Evolutionary conservation across 179 eudicot genomes (phyloP), one percentile per base, ranked within the genome.

Genomic region (Corrigiola litoralis): DNA sequence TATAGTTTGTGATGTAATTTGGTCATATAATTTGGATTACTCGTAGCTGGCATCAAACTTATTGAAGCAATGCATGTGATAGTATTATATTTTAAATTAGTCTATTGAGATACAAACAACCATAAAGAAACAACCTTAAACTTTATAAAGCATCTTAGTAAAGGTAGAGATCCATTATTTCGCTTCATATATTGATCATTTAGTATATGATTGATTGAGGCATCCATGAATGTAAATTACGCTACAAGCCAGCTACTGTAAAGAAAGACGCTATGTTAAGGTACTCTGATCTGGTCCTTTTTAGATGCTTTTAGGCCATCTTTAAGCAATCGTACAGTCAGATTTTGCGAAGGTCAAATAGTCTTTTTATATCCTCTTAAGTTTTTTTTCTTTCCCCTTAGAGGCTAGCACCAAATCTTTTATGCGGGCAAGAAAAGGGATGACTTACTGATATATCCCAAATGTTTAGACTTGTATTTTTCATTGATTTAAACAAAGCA

Each of bases 21-120:
- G 12, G 12, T 62, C 9, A 12, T 16, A 18, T 25, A 18, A 2
- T 33, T 33, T 57, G 28, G 58, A 36, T 21, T 51, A 14, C 18
- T 24, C 44, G 53, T 33, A 24, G 68, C 54, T 62, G 63, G 63
- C 68, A 62, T 23, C 48, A 45, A 63, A 33, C 41, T 62, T 18
- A 56, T 62, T 29, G 47, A 62, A 53, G 74, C 56, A 46, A 70
- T 11, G 8, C 40, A 32, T 10, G 11, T 40, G 14, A 11, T 40
- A 7, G 2, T 10, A 40, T 36, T 36, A 44, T 27, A 12, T 41
- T 36, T 40, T 34, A 31, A 6, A 34, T 41, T n/a, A 5, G 40
- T 27, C 4, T 10, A 12, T 34, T 34, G 12, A 34, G 34, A 55
- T 54, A 33, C 20, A 56, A 25, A 57, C 28, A 36, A 61, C 21